Conservation (phyloP, 2,329 filamentous ascomycete genomes). For the Hymenoscyphus linearis region DNA sequence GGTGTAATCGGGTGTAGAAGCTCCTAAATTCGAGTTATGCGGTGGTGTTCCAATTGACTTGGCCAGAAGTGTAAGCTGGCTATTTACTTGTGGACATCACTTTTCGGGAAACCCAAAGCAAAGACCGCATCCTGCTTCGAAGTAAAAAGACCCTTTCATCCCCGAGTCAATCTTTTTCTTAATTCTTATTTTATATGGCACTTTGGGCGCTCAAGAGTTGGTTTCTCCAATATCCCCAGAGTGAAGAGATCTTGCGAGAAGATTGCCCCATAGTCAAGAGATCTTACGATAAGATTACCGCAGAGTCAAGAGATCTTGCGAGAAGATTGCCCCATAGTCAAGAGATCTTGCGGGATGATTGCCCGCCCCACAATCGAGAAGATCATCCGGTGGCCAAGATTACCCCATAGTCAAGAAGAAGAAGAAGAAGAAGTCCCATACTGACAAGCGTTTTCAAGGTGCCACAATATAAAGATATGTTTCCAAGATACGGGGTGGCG, state of each 20-base stretch:
- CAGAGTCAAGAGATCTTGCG: background rate
- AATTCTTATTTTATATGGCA: background rate
- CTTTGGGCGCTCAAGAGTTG: background rate
- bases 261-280: background rate
- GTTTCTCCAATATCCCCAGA: background rate
- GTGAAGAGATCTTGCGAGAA: background rate
- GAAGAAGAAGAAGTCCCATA: too few species aligned
- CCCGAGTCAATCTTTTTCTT: background rate
- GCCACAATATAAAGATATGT: background rate
- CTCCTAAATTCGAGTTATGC: too few species aligned
- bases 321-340: too few species aligned
- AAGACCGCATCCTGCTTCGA: background rate
- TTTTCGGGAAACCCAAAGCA: background rate
- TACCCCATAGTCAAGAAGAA: too few species aligned
- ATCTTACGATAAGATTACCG: background rate
- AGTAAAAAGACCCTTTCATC: background rate
- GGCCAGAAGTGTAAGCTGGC: too few species aligned
- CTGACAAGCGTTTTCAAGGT: too few species aligned
- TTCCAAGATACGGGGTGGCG: background rate
- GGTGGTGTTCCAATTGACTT: too few species aligned
- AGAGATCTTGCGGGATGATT: too few species aligned
- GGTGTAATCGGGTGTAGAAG: too few species aligned
- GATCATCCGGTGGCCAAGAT: too few species aligned
- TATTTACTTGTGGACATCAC: background rate
- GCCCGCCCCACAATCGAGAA: too few species aligned